Conservation (phyloP, 768 basidiomycete genomes). For the Heimioporus sp. region DNA sequence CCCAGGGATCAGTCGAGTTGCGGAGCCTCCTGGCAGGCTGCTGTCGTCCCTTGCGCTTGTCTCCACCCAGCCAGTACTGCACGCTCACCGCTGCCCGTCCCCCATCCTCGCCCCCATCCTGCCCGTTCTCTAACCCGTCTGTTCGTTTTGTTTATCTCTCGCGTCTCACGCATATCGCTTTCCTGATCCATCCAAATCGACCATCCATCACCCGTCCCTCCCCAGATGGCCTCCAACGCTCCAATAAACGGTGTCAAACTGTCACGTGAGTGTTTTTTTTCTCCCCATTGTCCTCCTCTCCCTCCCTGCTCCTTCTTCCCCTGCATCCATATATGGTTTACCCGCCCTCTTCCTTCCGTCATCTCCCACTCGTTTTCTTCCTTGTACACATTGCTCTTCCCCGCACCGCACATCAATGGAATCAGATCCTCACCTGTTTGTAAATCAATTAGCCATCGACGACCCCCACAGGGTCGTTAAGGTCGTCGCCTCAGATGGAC, state of each 20-base stretch:
- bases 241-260: conserved; percentile 89
- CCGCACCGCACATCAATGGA: conserved; percentile 20
- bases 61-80: conserved; percentile 6
- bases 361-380: conserved; percentile 34
- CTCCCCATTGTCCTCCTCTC: conserved; percentile 15
- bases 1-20: conserved; percentile 16
- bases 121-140: not conserved
- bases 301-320: conserved; percentile 12
- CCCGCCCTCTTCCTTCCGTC: conserved; percentile 23
- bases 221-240: conserved; percentile 67
- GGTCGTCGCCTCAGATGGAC: conserved; percentile 94
- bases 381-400: conserved; percentile 32
- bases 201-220: conserved; percentile 5
- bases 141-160: not conserved
- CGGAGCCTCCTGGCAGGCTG: conserved; percentile 17
- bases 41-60: conserved; percentile 20
- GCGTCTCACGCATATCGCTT: conserved; percentile 9
- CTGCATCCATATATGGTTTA: conserved; percentile 29
- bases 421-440: conserved; percentile 23
- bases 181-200: conserved; percentile 13
- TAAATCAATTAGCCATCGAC: conserved; percentile 65
- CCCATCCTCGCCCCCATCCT: conserved; percentile 17
- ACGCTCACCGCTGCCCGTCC: conserved; percentile 6
- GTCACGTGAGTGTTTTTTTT: conserved; percentile 58
- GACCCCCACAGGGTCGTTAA: conserved; percentile 97